Conservation (phyloP, 129 eudicot genomes). For the Helianthus tuberosus region DNA sequence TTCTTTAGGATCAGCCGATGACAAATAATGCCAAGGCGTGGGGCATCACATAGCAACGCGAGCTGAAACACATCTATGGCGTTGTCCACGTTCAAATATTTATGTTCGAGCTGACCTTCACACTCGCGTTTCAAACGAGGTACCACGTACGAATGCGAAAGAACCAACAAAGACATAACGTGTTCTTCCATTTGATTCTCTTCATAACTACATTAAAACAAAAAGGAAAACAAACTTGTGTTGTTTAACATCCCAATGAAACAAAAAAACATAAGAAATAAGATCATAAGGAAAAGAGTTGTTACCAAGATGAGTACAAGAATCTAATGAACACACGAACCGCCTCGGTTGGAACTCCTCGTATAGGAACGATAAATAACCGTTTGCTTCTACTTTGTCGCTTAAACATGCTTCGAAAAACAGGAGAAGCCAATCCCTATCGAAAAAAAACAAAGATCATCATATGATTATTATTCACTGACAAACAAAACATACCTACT, state of each 20-base stretch:
- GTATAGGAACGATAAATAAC: slow-evolving; percentile 52
- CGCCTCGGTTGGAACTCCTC: slow-evolving; percentile 79
- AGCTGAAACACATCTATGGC: slow-evolving; percentile 80
- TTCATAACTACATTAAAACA: slow-evolving; percentile 60
- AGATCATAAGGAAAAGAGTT: slow-evolving; percentile 1
- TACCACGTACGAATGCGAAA: slow-evolving; percentile 71
- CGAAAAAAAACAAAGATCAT: background rate
- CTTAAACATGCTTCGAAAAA: slow-evolving; percentile 62
- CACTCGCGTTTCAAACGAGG: slow-evolving; percentile 75
- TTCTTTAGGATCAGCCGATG: slow-evolving; percentile 68
- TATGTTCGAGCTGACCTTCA: slow-evolving; percentile 60
- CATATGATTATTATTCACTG: background rate
- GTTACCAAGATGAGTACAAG: slow-evolving; percentile 88
- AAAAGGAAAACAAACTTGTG: background rate
- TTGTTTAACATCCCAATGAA: background rate
- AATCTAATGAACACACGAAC: slow-evolving; percentile 83
- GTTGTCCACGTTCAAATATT: slow-evolving; percentile 59
- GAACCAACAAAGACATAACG: slow-evolving; percentile 67
- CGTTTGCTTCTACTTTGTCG: slow-evolving; percentile 38
- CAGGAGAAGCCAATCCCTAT: slow-evolving; percentile 91
- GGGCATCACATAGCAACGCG: slow-evolving; percentile 86
- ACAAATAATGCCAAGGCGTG: slow-evolving; percentile 78
- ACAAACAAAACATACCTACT: background rate
- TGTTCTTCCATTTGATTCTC: slow-evolving; percentile 65
- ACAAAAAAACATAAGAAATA: background rate